phyloP scores from a whole-genome alignment of 208 protist species.

The Trypanosoma caninum region DNA sequence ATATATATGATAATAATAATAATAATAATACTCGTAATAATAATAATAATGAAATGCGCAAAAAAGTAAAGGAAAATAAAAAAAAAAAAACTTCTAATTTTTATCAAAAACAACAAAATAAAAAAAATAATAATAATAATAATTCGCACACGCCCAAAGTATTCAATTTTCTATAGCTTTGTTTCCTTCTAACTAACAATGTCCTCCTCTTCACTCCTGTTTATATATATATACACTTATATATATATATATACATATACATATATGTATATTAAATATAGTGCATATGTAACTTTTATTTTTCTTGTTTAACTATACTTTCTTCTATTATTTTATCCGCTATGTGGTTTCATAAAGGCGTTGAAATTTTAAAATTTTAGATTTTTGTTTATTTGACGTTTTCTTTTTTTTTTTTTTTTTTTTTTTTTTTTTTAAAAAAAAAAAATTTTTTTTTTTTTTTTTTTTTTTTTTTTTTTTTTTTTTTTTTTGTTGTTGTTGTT shows the following conservation, averaged over 20 bases:
- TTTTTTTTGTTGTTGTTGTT: conserved; percentile 8
- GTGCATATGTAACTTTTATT: background rate
- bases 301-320: background rate
- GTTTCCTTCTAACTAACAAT: too few relatives aligned
- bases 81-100: too few relatives aligned
- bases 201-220: too few relatives aligned
- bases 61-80: too few relatives aligned
- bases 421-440: background rate
- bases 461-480: conserved; percentile 6
- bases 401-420: conserved; percentile 5
- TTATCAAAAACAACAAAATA: too few relatives aligned
- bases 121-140: too few relatives aligned
- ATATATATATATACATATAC: conserved; percentile 9
- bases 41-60: too few relatives aligned
- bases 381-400: background rate
- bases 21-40: too few relatives aligned
- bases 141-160: too few relatives aligned
- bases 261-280: conserved; percentile 1
- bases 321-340: background rate
- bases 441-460: conserved; percentile 1
- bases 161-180: too few relatives aligned
- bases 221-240: conserved; percentile 1
- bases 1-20: too few relatives aligned
- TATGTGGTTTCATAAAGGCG: background rate
- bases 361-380: background rate